These are phyloP conservation scores for Thuja plicata DNA, from an alignment of 83 land plant species.

Conservation along the genomic window DNA sequence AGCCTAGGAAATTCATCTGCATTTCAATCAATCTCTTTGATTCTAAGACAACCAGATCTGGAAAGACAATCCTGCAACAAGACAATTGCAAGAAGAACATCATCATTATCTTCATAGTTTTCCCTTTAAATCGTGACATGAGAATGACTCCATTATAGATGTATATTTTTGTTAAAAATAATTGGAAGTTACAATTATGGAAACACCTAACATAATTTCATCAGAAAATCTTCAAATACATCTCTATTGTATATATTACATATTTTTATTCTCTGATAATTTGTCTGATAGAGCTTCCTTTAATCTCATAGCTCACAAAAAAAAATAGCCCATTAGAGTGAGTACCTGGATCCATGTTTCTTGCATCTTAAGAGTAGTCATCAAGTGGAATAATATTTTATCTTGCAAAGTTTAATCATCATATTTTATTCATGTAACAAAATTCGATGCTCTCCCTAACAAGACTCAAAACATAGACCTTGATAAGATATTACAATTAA, in stretches of 20 bases:
- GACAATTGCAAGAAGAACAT: background rate
- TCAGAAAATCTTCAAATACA: background rate
- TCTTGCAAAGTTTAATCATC: too few relatives aligned
- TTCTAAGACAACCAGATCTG: too few relatives aligned
- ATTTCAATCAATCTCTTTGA: too few relatives aligned
- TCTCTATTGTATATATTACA: background rate
- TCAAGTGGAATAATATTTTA: background rate
- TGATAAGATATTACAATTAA: background rate
- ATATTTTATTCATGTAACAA: too few relatives aligned
- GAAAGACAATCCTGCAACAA: background rate
- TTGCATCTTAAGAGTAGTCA: background rate
- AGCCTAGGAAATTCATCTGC: too few relatives aligned
- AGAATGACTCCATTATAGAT: background rate
- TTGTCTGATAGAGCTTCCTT: background rate
- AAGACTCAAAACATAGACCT: background rate
- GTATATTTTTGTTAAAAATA: background rate
- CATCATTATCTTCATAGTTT: conserved; percentile 6
- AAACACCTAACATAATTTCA: background rate
- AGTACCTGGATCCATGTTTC: background rate
- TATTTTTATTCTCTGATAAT: background rate
- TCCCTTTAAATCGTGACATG: background rate
- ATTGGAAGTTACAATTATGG: background rate
- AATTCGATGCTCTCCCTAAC: background rate
- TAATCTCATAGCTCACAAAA: background rate
- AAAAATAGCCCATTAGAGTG: too few relatives aligned